Evolutionary conservation across 2,329 filamentous ascomycete genomes (phyloP), one percentile per base, ranked within the genome.

Genomic region (Ceratocystis eucalypticola): DNA sequence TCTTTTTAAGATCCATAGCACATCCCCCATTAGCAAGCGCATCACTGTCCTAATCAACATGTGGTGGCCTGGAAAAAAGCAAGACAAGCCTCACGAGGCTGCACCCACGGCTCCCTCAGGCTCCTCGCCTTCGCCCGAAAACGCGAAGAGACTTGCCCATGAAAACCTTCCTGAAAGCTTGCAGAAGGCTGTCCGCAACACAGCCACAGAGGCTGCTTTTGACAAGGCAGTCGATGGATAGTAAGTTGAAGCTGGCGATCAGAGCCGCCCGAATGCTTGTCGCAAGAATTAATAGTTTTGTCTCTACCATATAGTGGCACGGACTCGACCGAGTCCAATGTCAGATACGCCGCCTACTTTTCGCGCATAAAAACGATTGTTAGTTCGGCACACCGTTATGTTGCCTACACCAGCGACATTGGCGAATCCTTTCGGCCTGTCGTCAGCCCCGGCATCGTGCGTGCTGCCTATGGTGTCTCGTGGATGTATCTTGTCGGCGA

Each of bases 391-490:
- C 94, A 97, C 73, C 87, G 94, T 72, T 99, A 99, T 73, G 91
- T 99, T 62, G 94, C 94, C 66, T 99, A 99, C 75, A 97, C 94
- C 0, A 92, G 88, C 22, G 93, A 97, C 72, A 93, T 99, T 70
- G 94, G 94, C 74, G 94, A 99, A 76, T 95, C 89, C 0, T 99
- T 99, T 77, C 85, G 94, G 1, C 94, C 94, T 0, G 83, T 99
- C 48, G 92, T 93, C 3, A 92, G 96, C 74, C 93, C 91, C 0
- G 86, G 82, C 72, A 77, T 95, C 2, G 88, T 99, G 10, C 84
- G 87, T 68, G 80, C 84, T 61, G 94, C 94, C 5, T 99, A 99
- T 73, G 93, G 84, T 62, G 80, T 99, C 53, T 96, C 90, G 1
- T 97, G 94, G 94, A 80, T 88, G 10, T 99, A 99, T 73, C 83